Evolutionary conservation across 768 basidiomycete species (phyloP), one percentile per base, ranked within the genome.

Genomic region (Collybiopsis luxurians): DNA sequence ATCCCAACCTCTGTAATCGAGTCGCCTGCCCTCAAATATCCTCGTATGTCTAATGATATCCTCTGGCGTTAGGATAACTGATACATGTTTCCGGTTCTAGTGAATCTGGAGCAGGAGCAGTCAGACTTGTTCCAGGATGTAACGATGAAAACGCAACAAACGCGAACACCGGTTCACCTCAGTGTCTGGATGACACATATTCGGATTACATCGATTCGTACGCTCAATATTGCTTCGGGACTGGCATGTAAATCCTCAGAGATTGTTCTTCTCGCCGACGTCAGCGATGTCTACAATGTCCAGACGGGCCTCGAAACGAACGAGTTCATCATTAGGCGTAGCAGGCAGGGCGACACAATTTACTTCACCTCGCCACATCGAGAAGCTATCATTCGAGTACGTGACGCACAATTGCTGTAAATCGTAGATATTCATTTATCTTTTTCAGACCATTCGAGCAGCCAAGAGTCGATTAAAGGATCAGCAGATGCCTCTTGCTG

Each of bases 241-340:
- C 71, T 92, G 49, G 79, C 84, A 10, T 89, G 90, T 71, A 84
- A 85, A 71, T 84, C 89, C 2, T 89, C 87, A 1, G 94, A 97
- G 63, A 84, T 96, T 53, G 85, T 95, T 53, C 80, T 84, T 5
- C 71, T 95, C 24, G 72, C 80, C 3, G 93, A 95, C 58, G 81
- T 97, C 60, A 92, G 91, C 71, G 94, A 97, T 62, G 82, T 92
- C 1, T 90, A 92, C 70, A 89, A 89, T 44, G 84, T 93, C 21
- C 83, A 86, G 2, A 89, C 86, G 15, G 89, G 89, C 6, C 81
- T 85, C 15, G 90, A 93, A 51, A 68, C 70, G 21, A 75, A 86
- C 54, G 90, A 94, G 64, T 94, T 95, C 64, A 88, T 92, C 59
- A 84, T 94, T 59, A 81, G 92, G 43, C 80, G 87, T 44, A 83